Evolutionary conservation across 305 asterid genomes (phyloP), one percentile per base, ranked within the genome.

Genomic region (Withania somnifera): DNA sequence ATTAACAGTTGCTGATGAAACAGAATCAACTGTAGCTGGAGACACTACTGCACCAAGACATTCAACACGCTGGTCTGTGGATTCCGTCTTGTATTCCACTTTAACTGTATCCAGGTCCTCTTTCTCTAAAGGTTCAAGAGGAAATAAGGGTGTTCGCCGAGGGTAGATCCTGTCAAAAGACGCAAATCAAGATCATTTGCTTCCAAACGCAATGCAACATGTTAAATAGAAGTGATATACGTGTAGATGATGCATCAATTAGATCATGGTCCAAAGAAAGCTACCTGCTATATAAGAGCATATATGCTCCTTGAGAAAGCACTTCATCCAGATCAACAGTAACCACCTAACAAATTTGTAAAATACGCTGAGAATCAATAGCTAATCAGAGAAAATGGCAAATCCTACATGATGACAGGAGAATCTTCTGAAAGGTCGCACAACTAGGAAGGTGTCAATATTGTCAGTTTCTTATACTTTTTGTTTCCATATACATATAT

Each of bases 291-390:
- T 95, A 95, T 84, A 95, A 81, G 83, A 95, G 96, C 99, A 94
- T 95, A 85, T 95, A 95, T 84, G 97, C 98, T 85, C 98, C 98
- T 90, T 94, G 99, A 0, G 97, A 94, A 81, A 95, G 97, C 81
- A 95, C 97, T 87, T 95, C 99, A 80, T 92, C 97, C 88, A 91
- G 83, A 82, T 89, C 96, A 84, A 91, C 97, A 0, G 54, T 54
- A 83, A 76, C 86, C 84, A 94, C 98, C 99, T 95, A 90, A 68
- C 56, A 82, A 88, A 77, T 45, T 52, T 52, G 57, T 6, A 42
- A 13, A 64, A 28, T 66, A 50, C 10, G 34, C 10, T 75, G 45
- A 50, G 28, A 50, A 50, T 28, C n/a, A 75, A 50, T 51, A 50
- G 61, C 80, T 5, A 15, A 15, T 47, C 38, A 50, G 80, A 75